phyloP scores from a whole-genome alignment of 495 filamentous ascomycete species.

The Penicillium pancosmium region DNA sequence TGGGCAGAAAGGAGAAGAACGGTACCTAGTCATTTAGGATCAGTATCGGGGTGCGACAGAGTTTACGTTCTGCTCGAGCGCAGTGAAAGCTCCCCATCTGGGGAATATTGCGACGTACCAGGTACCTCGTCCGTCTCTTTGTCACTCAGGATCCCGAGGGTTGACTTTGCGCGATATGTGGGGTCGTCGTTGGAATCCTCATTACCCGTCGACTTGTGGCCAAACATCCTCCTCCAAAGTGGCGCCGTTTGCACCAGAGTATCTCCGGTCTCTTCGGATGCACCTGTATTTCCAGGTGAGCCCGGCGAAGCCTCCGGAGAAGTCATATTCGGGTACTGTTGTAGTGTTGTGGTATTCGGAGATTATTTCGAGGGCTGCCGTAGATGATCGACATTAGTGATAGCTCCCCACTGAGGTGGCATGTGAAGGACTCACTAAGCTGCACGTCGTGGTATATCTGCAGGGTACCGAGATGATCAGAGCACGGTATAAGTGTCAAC shows the following conservation, averaged over 20 bases:
- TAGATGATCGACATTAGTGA: background rate
- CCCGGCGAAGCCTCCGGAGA: background rate
- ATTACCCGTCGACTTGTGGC: conserved; percentile 6
- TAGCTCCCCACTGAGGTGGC: background rate
- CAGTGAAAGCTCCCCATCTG: background rate
- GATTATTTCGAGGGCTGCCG: background rate
- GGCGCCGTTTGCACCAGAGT: background rate
- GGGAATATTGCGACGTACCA: conserved; percentile 55
- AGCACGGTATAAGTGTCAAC: conserved; percentile 25
- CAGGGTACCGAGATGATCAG: conserved; percentile 14
- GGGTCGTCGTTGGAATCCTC: conserved; percentile 8
- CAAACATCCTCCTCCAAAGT: conserved; percentile 30
- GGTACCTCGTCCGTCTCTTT: conserved; percentile 86
- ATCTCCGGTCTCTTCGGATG: background rate
- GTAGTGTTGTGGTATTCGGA: background rate
- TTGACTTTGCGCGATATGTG: conserved; percentile 60
- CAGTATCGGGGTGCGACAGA: conserved; percentile 6
- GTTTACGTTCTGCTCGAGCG: background rate
- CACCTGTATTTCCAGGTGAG: background rate
- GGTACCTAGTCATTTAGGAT: conserved; percentile 58
- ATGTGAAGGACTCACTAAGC: background rate
- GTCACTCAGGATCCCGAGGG: conserved; percentile 84
- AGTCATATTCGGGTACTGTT: background rate
- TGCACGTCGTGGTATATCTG: background rate
- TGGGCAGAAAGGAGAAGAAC: conserved; percentile 75